A percentile compares a stretch with the other conserved stretches of the same genome.
These are phyloP conservation scores for Ceratonia siliqua DNA, from an alignment of 306 rosid species.

Conservation along the genomic window DNA sequence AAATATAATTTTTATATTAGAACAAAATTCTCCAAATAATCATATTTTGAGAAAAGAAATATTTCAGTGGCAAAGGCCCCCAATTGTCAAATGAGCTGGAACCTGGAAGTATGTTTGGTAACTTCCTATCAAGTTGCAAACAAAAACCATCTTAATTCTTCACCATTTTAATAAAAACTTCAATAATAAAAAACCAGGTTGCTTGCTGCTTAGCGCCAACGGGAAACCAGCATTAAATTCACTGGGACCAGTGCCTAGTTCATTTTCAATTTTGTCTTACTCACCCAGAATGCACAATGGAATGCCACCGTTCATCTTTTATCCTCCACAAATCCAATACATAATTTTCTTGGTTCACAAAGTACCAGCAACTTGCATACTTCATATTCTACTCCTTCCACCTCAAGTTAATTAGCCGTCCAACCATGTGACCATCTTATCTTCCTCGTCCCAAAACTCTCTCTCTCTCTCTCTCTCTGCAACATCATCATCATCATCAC, in stretches of 20 bases:
- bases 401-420: constrained; percentile 36
- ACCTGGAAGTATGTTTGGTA: too few relatives aligned
- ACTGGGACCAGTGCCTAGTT: constrained; percentile 43
- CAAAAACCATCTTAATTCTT: too few relatives aligned
- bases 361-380: constrained; percentile 42
- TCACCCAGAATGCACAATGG: constrained; percentile 13
- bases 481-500: constrained; percentile 26
- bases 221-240: constrained; percentile 35
- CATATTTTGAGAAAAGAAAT: too few relatives aligned
- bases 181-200: too few relatives aligned
- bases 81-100: too few relatives aligned
- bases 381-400: constrained; percentile 26
- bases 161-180: too few relatives aligned
- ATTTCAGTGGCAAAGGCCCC: too few relatives aligned
- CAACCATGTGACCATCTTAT: constrained; percentile 39
- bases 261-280: constrained; percentile 44
- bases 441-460: constrained; percentile 22
- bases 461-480: not conserved
- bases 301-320: constrained; percentile 48
- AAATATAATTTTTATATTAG: too few relatives aligned
- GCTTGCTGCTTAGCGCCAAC: too few relatives aligned
- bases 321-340: constrained; percentile 52
- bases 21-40: too few relatives aligned
- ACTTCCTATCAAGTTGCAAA: too few relatives aligned
- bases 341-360: constrained; percentile 53